Evolutionary conservation across 164 flowering plant species (phyloP).

Genomic region (Vitis rupestris): DNA sequence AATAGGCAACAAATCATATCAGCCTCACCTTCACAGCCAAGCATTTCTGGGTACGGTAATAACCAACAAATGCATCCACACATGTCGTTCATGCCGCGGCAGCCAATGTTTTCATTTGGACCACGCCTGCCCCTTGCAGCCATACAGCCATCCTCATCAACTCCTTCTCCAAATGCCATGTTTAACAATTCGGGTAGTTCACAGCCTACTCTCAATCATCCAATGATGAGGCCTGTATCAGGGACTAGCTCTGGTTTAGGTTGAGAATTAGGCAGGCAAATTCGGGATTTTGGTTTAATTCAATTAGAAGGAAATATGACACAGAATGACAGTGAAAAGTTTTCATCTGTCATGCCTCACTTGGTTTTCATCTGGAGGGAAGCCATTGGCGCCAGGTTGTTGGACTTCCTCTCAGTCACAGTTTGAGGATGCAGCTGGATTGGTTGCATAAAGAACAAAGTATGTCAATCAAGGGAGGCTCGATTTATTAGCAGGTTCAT

Average conservation of each 20-base stretch:
- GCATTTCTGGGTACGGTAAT: constrained; percentile 51
- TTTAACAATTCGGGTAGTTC: constrained; percentile 41
- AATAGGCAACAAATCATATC: constrained; percentile 54
- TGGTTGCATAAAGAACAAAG: not conserved
- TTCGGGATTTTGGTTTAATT: constrained; percentile 4
- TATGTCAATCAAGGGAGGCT: not conserved
- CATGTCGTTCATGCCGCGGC: constrained; percentile 76
- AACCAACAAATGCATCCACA: constrained; percentile 60
- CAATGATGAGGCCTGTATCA: constrained; percentile 64
- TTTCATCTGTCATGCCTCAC: not conserved
- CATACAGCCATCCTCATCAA: constrained; percentile 61
- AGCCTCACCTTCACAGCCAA: constrained; percentile 52
- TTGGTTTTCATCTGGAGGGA: not conserved
- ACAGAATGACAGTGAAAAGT: not conserved
- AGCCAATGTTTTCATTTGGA: constrained; percentile 65
- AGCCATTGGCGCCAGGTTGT: not conserved
- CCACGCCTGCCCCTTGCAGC: constrained; percentile 75
- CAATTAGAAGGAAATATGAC: not conserved
- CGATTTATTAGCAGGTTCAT: not conserved
- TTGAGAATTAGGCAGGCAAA: constrained; percentile 22
- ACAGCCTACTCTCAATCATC: constrained; percentile 48
- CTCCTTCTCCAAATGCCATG: constrained; percentile 37
- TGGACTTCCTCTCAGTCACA: not conserved
- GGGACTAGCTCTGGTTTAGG: constrained; percentile 69
- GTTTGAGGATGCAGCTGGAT: not conserved